These are phyloP conservation scores for Leucosporidium scottii DNA, from an alignment of 768 basidiomycete species.

Conservation along the genomic window DNA sequence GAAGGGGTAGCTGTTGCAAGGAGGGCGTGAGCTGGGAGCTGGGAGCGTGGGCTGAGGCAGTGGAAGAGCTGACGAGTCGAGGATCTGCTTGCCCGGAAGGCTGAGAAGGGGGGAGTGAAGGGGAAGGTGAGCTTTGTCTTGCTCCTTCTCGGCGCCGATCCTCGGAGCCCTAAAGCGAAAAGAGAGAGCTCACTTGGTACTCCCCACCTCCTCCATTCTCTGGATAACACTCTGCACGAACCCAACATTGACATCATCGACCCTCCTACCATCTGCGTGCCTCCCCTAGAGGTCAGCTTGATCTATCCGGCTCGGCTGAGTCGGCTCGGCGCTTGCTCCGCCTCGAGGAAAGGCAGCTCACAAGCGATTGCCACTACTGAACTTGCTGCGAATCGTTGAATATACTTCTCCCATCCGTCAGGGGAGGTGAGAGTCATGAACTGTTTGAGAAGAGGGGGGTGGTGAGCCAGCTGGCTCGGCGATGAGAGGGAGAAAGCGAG, in stretches of 20 bases:
- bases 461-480: too few species aligned
- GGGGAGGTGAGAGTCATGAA: background rate
- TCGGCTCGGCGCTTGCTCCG: background rate
- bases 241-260: constrained; percentile 10
- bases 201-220: constrained; percentile 10
- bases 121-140: background rate
- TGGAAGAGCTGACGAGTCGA: background rate
- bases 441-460: too few species aligned
- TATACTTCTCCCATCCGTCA: constrained; percentile 16
- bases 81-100: constrained; percentile 13
- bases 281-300: too few species aligned
- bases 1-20: constrained; percentile 3
- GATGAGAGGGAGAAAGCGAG: too few species aligned
- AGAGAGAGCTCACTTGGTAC: background rate
- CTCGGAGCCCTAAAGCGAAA: too few species aligned
- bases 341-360: background rate
- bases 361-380: constrained; percentile 4
- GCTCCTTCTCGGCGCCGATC: too few species aligned
- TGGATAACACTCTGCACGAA: constrained; percentile 11
- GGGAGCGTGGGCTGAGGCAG: too few species aligned
- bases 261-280: constrained; percentile 7
- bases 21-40: too few species aligned
- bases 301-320: too few species aligned
- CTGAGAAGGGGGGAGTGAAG: too few species aligned
- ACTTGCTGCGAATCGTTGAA: background rate